Evolutionary conservation across 2,329 filamentous ascomycete species (phyloP).

Genomic region (Emergomyces orientalis): DNA sequence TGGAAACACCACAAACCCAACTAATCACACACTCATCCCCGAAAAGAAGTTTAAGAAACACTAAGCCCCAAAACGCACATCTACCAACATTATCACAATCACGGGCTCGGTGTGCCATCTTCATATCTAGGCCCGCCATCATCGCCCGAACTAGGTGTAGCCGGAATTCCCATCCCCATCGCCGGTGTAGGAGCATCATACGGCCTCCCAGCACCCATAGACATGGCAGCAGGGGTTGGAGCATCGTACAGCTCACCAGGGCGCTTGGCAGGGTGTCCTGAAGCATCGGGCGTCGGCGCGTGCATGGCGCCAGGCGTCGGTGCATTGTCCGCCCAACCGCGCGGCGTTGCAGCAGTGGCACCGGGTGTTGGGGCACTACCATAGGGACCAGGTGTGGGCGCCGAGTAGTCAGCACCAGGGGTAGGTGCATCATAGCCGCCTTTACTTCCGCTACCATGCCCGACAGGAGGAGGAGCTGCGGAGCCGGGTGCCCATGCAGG

Average conservation of each 20-base stretch:
- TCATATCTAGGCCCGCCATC: slow-evolving; percentile 37
- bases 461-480: slow-evolving; percentile 24
- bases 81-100: background rate
- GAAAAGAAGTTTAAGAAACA: background rate
- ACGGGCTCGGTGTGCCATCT: slow-evolving; percentile 37
- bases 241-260: slow-evolving; percentile 26
- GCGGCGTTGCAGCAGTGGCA: slow-evolving; percentile 49
- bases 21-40: background rate
- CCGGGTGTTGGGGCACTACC: slow-evolving; percentile 57
- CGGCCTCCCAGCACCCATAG: slow-evolving; percentile 22
- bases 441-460: slow-evolving; percentile 20
- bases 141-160: slow-evolving; percentile 32
- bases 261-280: slow-evolving; percentile 10
- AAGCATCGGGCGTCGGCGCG: slow-evolving; percentile 35
- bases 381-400: slow-evolving; percentile 54
- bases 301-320: slow-evolving; percentile 40
- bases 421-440: slow-evolving; percentile 63
- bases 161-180: slow-evolving; percentile 26
- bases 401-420: slow-evolving; percentile 56
- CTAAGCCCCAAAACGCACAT: background rate
- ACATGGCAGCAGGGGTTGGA: slow-evolving; percentile 30
- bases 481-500: slow-evolving; percentile 34
- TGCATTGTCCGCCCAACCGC: slow-evolving; percentile 36
- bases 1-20: background rate
- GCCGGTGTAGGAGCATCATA: slow-evolving; percentile 44